phyloP scores from a whole-genome alignment of 768 basidiomycete genomes.

The Tulasnella sp. region DNA sequence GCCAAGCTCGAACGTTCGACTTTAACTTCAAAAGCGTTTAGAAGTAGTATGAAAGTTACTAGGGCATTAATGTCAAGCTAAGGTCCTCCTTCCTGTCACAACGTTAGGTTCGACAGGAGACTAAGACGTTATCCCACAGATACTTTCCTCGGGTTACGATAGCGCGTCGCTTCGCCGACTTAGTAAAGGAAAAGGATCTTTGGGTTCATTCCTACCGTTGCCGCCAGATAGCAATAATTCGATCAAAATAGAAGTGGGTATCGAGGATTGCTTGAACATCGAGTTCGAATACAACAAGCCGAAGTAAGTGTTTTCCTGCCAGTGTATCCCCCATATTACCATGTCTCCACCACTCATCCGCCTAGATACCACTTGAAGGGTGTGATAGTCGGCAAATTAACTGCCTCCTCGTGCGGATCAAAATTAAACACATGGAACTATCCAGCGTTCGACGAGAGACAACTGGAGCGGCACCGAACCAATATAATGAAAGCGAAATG shows the following conservation, averaged over 20 bases:
- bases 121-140: constrained; percentile 58
- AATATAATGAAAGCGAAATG: constrained; percentile 98
- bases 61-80: constrained; percentile 97
- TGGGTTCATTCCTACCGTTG: constrained; percentile 99
- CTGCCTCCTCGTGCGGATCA: constrained; percentile 96
- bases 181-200: constrained; percentile 89
- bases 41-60: constrained; percentile 98
- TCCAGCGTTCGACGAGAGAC: constrained; percentile 98
- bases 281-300: constrained; percentile 98
- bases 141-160: constrained; percentile 93
- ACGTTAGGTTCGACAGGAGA: background rate
- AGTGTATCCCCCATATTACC: too few relatives aligned
- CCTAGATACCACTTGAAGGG: constrained; percentile 96
- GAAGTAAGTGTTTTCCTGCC: too few relatives aligned
- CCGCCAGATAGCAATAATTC: constrained; percentile 97
- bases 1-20: constrained; percentile 93
- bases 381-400: constrained; percentile 99
- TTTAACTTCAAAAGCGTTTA: constrained; percentile 99
- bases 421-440: constrained; percentile 99
- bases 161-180: constrained; percentile 89
- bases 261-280: constrained; percentile 98
- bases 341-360: background rate
- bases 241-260: constrained; percentile 99
- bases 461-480: constrained; percentile 96
- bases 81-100: constrained; percentile 56